A percentile compares a stretch with the other conserved stretches of the same genome.
Evolutionary conservation across 371 early-diverging fungal species (phyloP).

Genomic region (Phascolomyces articulosus): DNA sequence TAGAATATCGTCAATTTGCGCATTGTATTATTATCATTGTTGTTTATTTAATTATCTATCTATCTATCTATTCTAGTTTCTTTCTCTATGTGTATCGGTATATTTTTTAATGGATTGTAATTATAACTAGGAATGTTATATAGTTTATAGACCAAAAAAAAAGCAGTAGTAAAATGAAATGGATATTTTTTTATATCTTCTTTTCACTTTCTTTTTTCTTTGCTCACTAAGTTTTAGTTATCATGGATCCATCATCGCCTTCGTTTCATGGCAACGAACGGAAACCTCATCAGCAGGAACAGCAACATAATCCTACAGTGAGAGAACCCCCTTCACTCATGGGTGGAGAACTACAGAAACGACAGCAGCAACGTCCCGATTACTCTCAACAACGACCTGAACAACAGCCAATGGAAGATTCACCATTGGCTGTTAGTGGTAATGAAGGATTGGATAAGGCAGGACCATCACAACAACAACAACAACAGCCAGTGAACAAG

Average conservation of each 20-base stretch:
- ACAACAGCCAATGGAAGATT: too few relatives aligned
- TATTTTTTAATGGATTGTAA: background rate
- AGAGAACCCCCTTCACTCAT: background rate
- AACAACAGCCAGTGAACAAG: background rate
- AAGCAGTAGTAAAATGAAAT: background rate
- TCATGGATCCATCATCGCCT: background rate
- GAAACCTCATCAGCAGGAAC: background rate
- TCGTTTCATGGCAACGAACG: constrained; percentile 3
- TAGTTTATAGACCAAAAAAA: too few relatives aligned
- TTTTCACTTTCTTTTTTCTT: constrained; percentile 5
- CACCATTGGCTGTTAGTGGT: too few relatives aligned
- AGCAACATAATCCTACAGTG: background rate
- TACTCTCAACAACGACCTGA: background rate
- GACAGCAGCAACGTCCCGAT: too few relatives aligned
- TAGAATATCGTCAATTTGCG: too few relatives aligned
- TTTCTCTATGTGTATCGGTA: too few relatives aligned
- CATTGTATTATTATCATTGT: too few relatives aligned
- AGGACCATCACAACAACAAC: too few relatives aligned
- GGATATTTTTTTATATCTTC: background rate
- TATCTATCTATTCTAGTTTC: too few relatives aligned
- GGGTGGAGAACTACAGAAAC: background rate
- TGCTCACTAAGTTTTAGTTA: background rate
- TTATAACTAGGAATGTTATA: background rate
- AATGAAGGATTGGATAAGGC: too few relatives aligned
- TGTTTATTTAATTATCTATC: too few relatives aligned